Base-by-base conservation (phyloP, 2,329 filamentous ascomycete genomes). In the Fusarium sp. region DNA sequence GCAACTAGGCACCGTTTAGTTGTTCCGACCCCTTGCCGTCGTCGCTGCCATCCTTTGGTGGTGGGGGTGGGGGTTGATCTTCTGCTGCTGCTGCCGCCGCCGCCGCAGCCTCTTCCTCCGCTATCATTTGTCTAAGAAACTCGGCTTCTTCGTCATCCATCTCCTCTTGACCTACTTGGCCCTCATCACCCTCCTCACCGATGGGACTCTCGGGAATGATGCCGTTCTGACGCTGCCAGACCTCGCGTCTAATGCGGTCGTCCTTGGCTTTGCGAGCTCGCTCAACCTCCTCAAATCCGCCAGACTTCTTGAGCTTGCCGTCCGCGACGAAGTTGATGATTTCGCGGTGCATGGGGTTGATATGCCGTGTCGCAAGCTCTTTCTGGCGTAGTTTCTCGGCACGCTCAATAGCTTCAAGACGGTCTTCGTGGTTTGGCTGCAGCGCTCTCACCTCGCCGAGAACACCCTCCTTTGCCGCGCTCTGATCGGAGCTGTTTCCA, bases 401-500 rank as follows among this genome's bases (percentile, higher is more conserved):
- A n/a, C 96, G 90, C 79, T 98, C 94, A 71, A 99, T 99, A 37
- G 96, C 96, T 80, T 98, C 96, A 1, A 99, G 85, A 37, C 96
- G 88, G 72, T 93, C 90, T 79, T 98, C 94, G 79, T 99, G 96
- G 76, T 99, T 98, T 2, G 95, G 94, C 77, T 96, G 93, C 46
- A 99, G 83, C 6, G 96, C 96, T 44, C 96, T 90, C 45, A 99
- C 95, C 82, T 98, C 96, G 48, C 93, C 94, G 3, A 99, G 84
- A 21, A 99, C 90, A 30, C 91, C 93, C 77, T 98, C 95, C 79
- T 98, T 97, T 54, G 94, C 96, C 65, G 92, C 90, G 63, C 84
- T 87, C 9, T 92, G 94, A 79, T 98, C 92, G 77, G 80, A 74
- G 59, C 81, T 84, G 75, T 84, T 84, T 59, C 90, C 83, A 53